Conservation (phyloP, 352 stramenopile genomes). For the Globisporangium recalcitrans region DNA sequence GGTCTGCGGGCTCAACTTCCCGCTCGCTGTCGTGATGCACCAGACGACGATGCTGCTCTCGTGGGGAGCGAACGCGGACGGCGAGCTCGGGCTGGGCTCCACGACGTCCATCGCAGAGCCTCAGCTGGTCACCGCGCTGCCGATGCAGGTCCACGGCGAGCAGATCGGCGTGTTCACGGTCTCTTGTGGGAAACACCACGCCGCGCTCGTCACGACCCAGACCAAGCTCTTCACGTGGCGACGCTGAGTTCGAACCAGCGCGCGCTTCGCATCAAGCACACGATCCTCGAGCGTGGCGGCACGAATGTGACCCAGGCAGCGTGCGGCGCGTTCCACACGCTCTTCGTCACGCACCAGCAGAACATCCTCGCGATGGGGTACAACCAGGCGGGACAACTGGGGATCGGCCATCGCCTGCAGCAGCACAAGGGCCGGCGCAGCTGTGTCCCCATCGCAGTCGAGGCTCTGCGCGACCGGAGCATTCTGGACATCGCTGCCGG, state of each 20-base stretch:
- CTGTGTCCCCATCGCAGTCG: conserved; percentile 46
- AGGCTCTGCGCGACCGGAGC: conserved; percentile 43
- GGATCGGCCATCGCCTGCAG: conserved; percentile 57
- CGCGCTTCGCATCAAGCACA: conserved; percentile 53
- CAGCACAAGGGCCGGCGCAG: conserved; percentile 63
- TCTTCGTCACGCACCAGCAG: conserved; percentile 74
- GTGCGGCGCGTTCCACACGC: conserved; percentile 63
- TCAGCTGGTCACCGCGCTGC: conserved; percentile 25
- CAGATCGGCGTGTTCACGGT: conserved; percentile 38
- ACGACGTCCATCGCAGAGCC: conserved; percentile 32
- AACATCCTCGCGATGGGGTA: conserved; percentile 74
- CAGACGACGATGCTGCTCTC: conserved; percentile 39
- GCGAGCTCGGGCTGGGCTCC: conserved; percentile 54
- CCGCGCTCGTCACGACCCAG: conserved; percentile 49
- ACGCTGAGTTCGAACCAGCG: conserved; percentile 43
- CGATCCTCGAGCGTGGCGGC: conserved; percentile 34
- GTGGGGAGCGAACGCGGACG: conserved; percentile 52
- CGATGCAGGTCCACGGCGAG: conserved; percentile 34
- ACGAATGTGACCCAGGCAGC: conserved; percentile 64
- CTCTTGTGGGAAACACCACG: conserved; percentile 72
- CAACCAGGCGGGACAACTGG: conserved; percentile 74
- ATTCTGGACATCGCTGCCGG: conserved; percentile 67
- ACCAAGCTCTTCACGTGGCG: conserved; percentile 59
- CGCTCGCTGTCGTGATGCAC: conserved; percentile 38
- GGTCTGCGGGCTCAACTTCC: conserved; percentile 57